These are phyloP conservation scores for Immersiella caudata DNA, from an alignment of 495 filamentous ascomycete species.

Conservation along the genomic window DNA sequence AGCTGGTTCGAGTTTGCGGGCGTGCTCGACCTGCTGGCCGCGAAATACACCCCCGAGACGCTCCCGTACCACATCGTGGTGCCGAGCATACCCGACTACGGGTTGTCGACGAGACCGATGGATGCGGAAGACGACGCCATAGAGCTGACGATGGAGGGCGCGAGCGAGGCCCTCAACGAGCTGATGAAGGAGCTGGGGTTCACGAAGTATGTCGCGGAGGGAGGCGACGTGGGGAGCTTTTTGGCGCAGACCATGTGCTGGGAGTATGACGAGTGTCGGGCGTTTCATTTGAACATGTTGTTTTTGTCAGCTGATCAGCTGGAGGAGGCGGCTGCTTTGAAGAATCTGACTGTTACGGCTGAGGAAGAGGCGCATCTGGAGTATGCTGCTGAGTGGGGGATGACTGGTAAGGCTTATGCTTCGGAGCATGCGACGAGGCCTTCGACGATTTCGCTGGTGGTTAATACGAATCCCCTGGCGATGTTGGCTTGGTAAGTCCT, in stretches of 20 bases:
- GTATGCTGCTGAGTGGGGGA: conserved; percentile 19
- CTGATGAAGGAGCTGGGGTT: conserved; percentile 66
- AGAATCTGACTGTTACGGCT: conserved; percentile 19
- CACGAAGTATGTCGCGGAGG: conserved; percentile 62
- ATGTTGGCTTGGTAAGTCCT: conserved; percentile 70
- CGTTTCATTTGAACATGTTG: conserved; percentile 43
- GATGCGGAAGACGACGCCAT: conserved; percentile 34
- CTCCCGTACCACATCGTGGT: conserved; percentile 69
- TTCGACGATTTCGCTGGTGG: conserved; percentile 59
- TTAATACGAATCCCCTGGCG: conserved; percentile 61
- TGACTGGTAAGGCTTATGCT: conserved; percentile 55
- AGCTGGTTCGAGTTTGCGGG: conserved; percentile 60
- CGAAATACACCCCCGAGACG: conserved; percentile 56
- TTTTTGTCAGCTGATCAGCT: conserved; percentile 18
- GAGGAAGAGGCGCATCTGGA: conserved; percentile 23
- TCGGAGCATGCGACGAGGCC: conserved; percentile 62
- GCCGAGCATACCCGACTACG: conserved; percentile 66
- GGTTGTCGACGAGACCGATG: conserved; percentile 57
- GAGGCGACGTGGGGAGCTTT: conserved; percentile 67
- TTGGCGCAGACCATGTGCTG: conserved; percentile 49
- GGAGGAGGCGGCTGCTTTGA: conserved; percentile 19
- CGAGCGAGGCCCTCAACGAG: conserved; percentile 55
- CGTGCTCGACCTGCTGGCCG: conserved; percentile 44
- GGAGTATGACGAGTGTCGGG: conserved; percentile 42
- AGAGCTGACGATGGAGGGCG: conserved; percentile 49